These are phyloP conservation scores for Apiotrichum gracile DNA, from an alignment of 1,284 basidiomycete species.

Conservation along the genomic window DNA sequence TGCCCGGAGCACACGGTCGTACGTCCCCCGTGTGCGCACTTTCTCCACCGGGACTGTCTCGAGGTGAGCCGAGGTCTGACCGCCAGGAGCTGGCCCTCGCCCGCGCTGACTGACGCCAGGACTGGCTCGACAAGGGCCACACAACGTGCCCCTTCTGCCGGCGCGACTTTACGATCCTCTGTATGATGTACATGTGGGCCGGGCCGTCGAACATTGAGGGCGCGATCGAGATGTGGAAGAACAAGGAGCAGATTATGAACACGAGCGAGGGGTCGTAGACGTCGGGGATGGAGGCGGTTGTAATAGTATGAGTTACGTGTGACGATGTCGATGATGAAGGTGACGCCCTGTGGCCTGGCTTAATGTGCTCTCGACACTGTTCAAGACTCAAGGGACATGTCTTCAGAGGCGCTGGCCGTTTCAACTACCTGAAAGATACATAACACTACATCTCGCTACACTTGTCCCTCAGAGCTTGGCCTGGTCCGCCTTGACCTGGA, in stretches of 20 bases:
- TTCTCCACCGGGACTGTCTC: neutral
- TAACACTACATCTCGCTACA: no score
- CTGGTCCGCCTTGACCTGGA: slow-evolving; percentile 55
- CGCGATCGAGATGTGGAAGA: slow-evolving; percentile 2
- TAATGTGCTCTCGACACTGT: no score
- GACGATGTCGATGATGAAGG: no score
- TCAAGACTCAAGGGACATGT: no score
- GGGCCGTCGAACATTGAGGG: neutral
- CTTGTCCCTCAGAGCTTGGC: slow-evolving; percentile 14
- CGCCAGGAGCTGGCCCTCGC: neutral
- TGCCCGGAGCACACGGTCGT: neutral
- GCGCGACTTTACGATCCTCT: slow-evolving; percentile 1
- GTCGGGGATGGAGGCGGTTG: no score
- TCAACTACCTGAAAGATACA: no score
- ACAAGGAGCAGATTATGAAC: slow-evolving; percentile 1
- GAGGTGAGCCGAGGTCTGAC: neutral
- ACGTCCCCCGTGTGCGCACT: neutral
- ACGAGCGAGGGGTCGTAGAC: no score
- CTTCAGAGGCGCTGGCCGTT: no score
- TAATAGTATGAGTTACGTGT: no score
- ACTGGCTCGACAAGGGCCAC: slow-evolving; percentile 2
- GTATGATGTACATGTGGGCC: slow-evolving; percentile 4
- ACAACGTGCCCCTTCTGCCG: slow-evolving; percentile 1
- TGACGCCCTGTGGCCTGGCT: no score
- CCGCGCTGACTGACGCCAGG: neutral